Conservation (phyloP, 225 moss, liverwort and hornwort species). For the Lunularia cruciata region DNA sequence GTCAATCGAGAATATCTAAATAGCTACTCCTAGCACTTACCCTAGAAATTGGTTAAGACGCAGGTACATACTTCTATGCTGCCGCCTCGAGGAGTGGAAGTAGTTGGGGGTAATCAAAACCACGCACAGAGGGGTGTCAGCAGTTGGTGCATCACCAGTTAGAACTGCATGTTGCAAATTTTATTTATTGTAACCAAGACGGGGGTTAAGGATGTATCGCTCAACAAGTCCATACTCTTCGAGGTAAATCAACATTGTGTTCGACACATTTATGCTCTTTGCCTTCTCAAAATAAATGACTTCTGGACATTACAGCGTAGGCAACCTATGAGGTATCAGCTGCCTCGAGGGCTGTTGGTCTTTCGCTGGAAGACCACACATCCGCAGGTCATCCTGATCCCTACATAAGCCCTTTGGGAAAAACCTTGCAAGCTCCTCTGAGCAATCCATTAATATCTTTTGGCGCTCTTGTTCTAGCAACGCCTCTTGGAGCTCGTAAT, state of each 20-base stretch:
- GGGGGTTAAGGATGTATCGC: neutral
- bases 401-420: slow-evolving; percentile 45
- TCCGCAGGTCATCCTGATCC: slow-evolving; percentile 38
- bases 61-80: too few relatives aligned
- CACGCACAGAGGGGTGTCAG: too few relatives aligned
- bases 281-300: too few relatives aligned
- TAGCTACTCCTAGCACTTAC: too few relatives aligned
- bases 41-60: too few relatives aligned
- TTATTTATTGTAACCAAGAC: slow-evolving; percentile 3
- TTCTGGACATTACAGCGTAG: slow-evolving; percentile 31
- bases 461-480: slow-evolving; percentile 39
- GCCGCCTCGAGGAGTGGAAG: too few relatives aligned
- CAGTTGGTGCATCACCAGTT: too few relatives aligned
- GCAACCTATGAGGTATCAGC: slow-evolving; percentile 36
- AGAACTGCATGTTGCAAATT: neutral
- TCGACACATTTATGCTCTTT: too few relatives aligned
- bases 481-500: slow-evolving; percentile 33
- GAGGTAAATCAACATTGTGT: too few relatives aligned
- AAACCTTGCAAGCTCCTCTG: slow-evolving; percentile 40
- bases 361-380: slow-evolving; percentile 37
- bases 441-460: slow-evolving; percentile 35
- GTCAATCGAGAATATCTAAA: too few relatives aligned
- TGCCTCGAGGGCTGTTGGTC: slow-evolving; percentile 23
- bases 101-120: too few relatives aligned
- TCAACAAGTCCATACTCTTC: neutral